Percentiles rank a stretch among this genome's conserved stretches.
Evolutionary conservation across 2,329 filamentous ascomycete species (phyloP).

Genomic region (Penicillium brasilianum): DNA sequence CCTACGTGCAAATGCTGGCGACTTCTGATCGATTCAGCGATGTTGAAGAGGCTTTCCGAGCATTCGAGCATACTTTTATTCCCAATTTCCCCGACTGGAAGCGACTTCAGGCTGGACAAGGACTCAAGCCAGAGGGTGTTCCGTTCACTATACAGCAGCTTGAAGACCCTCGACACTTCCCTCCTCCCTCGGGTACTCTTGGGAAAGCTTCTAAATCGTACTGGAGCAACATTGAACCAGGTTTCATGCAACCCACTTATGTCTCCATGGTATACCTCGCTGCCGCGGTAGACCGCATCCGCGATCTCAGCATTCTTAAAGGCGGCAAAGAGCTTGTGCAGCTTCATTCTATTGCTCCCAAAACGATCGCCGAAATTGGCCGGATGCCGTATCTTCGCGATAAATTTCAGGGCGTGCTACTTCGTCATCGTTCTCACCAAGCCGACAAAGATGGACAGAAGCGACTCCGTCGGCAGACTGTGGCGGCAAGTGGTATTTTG

Average conservation of each 20-base stretch:
- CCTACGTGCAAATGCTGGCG: constrained; percentile 71
- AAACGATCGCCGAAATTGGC: constrained; percentile 44
- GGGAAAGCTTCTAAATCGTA: constrained; percentile 39
- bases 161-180: constrained; percentile 32
- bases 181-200: constrained; percentile 32
- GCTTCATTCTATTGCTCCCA: constrained; percentile 40
- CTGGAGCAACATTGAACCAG: constrained; percentile 46
- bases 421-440: constrained; percentile 40
- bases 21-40: constrained; percentile 62
- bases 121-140: constrained; percentile 36
- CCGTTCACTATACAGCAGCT: constrained; percentile 39
- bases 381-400: constrained; percentile 48
- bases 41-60: constrained; percentile 64
- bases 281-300: constrained; percentile 45
- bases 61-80: constrained; percentile 81
- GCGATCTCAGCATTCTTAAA: constrained; percentile 41
- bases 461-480: not conserved
- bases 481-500: constrained; percentile 20
- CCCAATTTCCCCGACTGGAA: constrained; percentile 77
- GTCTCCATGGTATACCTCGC: constrained; percentile 51
- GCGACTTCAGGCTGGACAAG: constrained; percentile 41
- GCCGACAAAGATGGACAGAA: constrained; percentile 22
- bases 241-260: constrained; percentile 52
- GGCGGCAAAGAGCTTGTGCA: constrained; percentile 37
- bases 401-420: constrained; percentile 47